Percentiles rank a stretch among this genome's conserved stretches.
Conservation (phyloP, 2,329 filamentous ascomycete species). For the Fusarium denticulatum region DNA sequence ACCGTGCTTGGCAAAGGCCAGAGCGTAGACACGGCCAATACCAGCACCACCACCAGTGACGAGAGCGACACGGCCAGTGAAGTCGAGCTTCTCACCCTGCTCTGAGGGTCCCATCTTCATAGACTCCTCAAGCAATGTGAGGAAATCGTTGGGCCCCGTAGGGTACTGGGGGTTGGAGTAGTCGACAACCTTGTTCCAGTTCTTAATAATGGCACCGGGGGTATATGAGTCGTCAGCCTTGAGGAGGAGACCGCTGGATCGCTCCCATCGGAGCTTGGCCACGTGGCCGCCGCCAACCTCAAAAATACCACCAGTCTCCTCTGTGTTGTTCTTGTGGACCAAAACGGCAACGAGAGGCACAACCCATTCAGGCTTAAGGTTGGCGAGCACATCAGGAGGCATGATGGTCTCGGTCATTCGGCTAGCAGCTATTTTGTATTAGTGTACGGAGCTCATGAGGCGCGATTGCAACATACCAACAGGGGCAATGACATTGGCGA, state of each 20-base stretch:
- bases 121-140: conserved; percentile 85
- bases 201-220: conserved; percentile 84
- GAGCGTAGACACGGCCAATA: conserved; percentile 89
- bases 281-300: conserved; percentile 93
- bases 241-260: conserved; percentile 86
- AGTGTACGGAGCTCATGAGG: conserved; percentile 2
- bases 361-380: conserved; percentile 92
- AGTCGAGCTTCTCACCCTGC: conserved; percentile 78
- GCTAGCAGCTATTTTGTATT: conserved; percentile 72
- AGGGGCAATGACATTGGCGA: conserved; percentile 93
- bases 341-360: conserved; percentile 91
- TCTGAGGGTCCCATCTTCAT: conserved; percentile 79
- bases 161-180: conserved; percentile 86
- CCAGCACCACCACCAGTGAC: conserved; percentile 90
- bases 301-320: conserved; percentile 89
- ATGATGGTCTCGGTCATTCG: conserved; percentile 96
- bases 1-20: conserved; percentile 86
- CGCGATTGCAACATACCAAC: conserved; percentile 61
- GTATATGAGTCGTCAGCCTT: conserved; percentile 91
- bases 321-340: conserved; percentile 83
- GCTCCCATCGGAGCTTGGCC: conserved; percentile 95
- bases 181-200: conserved; percentile 89
- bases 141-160: conserved; percentile 85
- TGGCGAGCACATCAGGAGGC: conserved; percentile 89
- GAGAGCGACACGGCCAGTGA: conserved; percentile 85